Base-by-base conservation (phyloP, 163 green algal genomes). In the Coccomyxa subellipsoidea region DNA sequence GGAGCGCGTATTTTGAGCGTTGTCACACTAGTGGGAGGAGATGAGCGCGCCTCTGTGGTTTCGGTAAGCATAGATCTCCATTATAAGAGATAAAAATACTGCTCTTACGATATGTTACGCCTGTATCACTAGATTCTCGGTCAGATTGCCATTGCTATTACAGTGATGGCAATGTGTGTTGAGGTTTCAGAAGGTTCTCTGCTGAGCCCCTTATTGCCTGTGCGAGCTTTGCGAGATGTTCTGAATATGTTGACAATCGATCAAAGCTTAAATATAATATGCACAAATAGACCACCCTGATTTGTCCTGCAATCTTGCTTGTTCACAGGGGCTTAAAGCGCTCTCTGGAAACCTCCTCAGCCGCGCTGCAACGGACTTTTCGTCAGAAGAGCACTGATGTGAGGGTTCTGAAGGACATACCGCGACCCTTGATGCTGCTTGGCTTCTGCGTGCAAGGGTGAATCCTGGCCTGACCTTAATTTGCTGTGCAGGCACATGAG, bases 401-500 rank as follows among this genome's bases (percentile, higher is more conserved):
- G 66, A 73, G 66, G 21, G 32, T 18, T 1, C 27, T 12, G 12
- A 66, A 34, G 66, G 18, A 73, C n/a, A 73, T 9, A 73, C 8
- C 6, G 10, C 66, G 8, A 73, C 27, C 1, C 12, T 66, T 66
- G 47, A 29, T 29, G 12, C 12, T 12, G 18, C 47, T 66, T 66
- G 12, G 47, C 12, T 66, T 12, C 18, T 66, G 47, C 47, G 12
- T 18, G 12, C 12, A 29, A 66, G 47, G 12, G 12, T 66, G 47
- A n/a, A n/a, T n/a, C 47, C 47, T 66, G 47, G 12, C 5, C 4
- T 73, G 66, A 73, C n/a, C 21, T 7, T 18, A 18, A 4, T 34
- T 73, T 73, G n/a, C 66, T 21, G 27, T 73, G 27, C 66, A 73
- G 66, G 66, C 66, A 34, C 66, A 73, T 53, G 76, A 88, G 38